Evolutionary conservation across 2,329 filamentous ascomycete genomes (phyloP).

Genomic region (Stromatinia cepivora): DNA sequence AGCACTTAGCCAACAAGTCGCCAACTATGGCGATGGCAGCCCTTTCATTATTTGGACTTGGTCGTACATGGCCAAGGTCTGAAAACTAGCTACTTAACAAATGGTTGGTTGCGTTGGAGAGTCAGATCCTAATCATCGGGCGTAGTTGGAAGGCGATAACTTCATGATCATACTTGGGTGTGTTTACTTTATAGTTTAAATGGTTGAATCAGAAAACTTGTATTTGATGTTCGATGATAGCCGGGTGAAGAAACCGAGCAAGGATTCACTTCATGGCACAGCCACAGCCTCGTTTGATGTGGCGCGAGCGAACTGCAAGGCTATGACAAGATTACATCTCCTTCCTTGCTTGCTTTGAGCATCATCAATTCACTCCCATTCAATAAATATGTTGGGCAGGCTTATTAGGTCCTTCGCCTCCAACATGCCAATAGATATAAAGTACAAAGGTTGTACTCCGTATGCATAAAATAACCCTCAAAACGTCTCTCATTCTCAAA

Average conservation of each 20-base stretch:
- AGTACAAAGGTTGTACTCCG: constrained; percentile 11
- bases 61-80: background rate
- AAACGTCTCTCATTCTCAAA: constrained; percentile 12
- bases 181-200: background rate
- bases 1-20: background rate
- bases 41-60: background rate
- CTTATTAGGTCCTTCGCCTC: background rate
- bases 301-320: background rate
- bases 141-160: too few relatives aligned
- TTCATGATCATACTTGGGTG: background rate
- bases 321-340: background rate
- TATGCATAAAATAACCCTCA: background rate
- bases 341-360: background rate
- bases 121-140: background rate
- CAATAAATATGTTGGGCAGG: constrained; percentile 7
- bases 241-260: background rate
- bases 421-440: background rate
- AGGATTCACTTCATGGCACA: background rate
- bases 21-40: background rate
- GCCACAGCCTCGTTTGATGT: constrained; percentile 6
- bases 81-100: background rate
- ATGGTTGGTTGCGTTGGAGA: background rate
- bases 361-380: background rate
- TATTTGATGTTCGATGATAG: background rate
- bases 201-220: background rate